Conservation (phyloP, 2,329 filamentous ascomycete species). For the Botrytis hyacinthi region DNA sequence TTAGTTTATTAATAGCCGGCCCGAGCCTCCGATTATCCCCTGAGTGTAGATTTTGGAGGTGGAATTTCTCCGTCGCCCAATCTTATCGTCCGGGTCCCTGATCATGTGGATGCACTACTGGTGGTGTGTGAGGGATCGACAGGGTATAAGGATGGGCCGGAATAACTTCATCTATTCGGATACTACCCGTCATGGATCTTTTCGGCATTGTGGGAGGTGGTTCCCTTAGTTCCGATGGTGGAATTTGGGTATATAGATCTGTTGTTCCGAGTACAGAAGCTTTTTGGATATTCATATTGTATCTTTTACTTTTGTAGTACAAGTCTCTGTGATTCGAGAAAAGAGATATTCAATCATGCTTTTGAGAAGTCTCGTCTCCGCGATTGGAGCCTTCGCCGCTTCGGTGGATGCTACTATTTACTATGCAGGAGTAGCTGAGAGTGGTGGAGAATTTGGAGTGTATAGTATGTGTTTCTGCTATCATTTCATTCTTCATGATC, state of each 20-base stretch:
- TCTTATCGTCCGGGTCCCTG: not conserved
- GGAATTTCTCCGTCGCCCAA: not conserved
- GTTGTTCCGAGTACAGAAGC: no score
- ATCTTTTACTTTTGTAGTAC: not conserved
- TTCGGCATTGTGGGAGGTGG: not conserved
- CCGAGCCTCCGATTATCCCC: slow-evolving; percentile 16
- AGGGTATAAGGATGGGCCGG: not conserved
- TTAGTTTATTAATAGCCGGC: not conserved
- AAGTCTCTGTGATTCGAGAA: not conserved
- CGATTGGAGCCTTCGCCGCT: slow-evolving; percentile 1
- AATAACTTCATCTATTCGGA: not conserved
- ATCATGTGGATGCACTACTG: not conserved
- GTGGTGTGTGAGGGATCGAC: not conserved
- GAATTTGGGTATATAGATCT: not conserved
- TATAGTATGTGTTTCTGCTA: slow-evolving; percentile 37
- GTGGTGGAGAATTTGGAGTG: slow-evolving; percentile 48
- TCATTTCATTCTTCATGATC: not conserved
- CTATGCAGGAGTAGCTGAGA: slow-evolving; percentile 49
- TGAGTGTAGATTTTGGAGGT: not conserved
- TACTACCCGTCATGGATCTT: not conserved
- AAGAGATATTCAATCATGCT: not conserved
- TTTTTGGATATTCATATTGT: not conserved
- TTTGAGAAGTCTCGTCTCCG: slow-evolving; percentile 1
- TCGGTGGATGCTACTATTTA: slow-evolving; percentile 44
- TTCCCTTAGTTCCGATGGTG: not conserved